Conservation (phyloP, 148 eudicot species). For the Camellia japonica region DNA sequence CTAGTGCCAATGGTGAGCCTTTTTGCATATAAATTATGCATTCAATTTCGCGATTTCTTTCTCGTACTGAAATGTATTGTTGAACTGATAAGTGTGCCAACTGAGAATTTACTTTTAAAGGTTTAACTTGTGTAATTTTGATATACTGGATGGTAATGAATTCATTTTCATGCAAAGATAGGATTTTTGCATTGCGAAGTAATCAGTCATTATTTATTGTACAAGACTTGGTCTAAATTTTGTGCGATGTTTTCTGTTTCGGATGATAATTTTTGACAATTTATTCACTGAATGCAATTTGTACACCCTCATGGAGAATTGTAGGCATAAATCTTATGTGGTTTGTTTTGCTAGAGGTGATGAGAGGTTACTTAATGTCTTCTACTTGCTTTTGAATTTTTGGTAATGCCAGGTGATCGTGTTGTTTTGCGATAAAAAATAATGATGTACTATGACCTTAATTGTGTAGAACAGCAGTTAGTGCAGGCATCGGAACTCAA, state of each 20-base stretch:
- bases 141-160: background rate
- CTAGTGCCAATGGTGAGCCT: slow-evolving; percentile 30
- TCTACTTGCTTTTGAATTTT: background rate
- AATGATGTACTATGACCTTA: too few relatives aligned
- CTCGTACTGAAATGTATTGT: background rate
- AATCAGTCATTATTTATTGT: background rate
- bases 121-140: background rate
- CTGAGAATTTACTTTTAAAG: background rate
- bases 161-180: background rate
- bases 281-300: background rate
- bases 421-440: too few relatives aligned
- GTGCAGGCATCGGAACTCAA: too few relatives aligned
- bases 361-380: too few relatives aligned
- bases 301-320: background rate
- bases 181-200: background rate
- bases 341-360: background rate
- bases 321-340: background rate
- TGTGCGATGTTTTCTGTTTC: background rate
- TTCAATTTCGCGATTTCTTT: background rate
- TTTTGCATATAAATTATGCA: background rate
- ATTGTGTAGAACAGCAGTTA: too few relatives aligned
- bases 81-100: slow-evolving; percentile 6
- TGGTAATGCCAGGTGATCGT: background rate
- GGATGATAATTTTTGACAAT: background rate
- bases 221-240: background rate